phyloP scores from a whole-genome alignment of 306 rosid genomes.

The Cyamopsis tetragonoloba region DNA sequence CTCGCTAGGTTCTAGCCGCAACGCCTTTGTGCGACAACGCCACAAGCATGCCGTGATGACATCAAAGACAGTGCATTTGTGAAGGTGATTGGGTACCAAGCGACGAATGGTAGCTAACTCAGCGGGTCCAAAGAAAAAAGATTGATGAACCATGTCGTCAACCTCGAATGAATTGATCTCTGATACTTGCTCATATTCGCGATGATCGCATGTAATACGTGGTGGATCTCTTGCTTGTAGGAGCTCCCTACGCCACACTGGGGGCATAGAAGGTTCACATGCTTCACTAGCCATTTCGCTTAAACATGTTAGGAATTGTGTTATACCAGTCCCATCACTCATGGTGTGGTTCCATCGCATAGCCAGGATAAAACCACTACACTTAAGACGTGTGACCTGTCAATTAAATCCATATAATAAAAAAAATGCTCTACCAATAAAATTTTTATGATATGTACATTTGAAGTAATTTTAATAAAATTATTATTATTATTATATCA shows the following conservation, averaged over 20 bases:
- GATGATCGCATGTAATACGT: conserved; percentile 7
- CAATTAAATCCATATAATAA: neutral
- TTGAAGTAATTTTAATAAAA: too few species aligned
- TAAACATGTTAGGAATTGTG: conserved; percentile 9
- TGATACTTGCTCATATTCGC: conserved; percentile 7
- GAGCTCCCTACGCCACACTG: conserved; percentile 28
- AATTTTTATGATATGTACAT: too few species aligned
- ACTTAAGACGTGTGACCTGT: conserved; percentile 25
- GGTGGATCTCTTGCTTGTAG: conserved; percentile 23
- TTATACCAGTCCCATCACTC: neutral
- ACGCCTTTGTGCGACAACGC: conserved; percentile 22
- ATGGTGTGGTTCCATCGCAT: neutral
- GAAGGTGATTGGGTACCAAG: neutral
- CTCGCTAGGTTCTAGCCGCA: neutral
- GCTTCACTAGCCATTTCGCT: conserved; percentile 22
- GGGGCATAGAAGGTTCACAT: neutral
- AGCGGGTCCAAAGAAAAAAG: conserved; percentile 17
- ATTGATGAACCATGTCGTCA: neutral
- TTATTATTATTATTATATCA: too few species aligned
- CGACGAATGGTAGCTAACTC: neutral
- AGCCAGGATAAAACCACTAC: conserved; percentile 25
- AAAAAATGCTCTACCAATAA: too few species aligned
- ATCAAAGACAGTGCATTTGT: conserved; percentile 21
- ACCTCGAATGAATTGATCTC: too few species aligned
- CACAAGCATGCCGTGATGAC: conserved; percentile 24